Conservation (phyloP, 768 basidiomycete species). For the Hirschioporus abietinus region DNA sequence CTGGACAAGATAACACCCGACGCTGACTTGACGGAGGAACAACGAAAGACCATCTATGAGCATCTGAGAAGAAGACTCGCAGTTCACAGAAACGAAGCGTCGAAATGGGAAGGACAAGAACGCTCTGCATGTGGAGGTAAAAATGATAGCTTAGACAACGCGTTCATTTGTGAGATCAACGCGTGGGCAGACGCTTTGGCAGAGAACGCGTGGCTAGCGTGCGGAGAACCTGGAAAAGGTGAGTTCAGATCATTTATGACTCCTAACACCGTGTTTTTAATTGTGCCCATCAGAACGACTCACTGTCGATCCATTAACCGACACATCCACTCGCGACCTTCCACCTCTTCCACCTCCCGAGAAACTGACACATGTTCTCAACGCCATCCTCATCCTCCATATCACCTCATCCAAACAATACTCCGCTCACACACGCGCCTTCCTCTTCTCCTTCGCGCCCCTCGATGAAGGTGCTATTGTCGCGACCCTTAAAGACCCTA, state of each 20-base stretch:
- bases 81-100: conserved; percentile 37
- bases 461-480: conserved; percentile 42
- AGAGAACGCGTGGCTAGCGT: conserved; percentile 39
- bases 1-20: neutral
- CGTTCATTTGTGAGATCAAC: conserved; percentile 33
- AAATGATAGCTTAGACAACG: conserved; percentile 17
- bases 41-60: neutral
- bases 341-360: conserved; percentile 32
- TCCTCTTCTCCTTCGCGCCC: conserved; percentile 33
- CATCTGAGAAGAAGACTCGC: conserved; percentile 29
- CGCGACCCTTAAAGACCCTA: conserved; percentile 44
- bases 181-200: conserved; percentile 41
- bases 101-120: conserved; percentile 36
- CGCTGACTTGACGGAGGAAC: neutral
- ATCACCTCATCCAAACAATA: conserved; percentile 43
- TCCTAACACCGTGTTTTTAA: conserved; percentile 8
- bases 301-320: conserved; percentile 34
- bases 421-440: conserved; percentile 45
- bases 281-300: conserved; percentile 34
- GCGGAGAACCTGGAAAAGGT: conserved; percentile 37
- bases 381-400: conserved; percentile 46
- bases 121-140: conserved; percentile 20
- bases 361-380: conserved; percentile 38
- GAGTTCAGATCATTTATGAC: conserved; percentile 6
- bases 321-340: conserved; percentile 40